These are phyloP conservation scores for Phoenix roebelenii DNA, from an alignment of 176 grass and related monocot genomes.

Conservation along the genomic window DNA sequence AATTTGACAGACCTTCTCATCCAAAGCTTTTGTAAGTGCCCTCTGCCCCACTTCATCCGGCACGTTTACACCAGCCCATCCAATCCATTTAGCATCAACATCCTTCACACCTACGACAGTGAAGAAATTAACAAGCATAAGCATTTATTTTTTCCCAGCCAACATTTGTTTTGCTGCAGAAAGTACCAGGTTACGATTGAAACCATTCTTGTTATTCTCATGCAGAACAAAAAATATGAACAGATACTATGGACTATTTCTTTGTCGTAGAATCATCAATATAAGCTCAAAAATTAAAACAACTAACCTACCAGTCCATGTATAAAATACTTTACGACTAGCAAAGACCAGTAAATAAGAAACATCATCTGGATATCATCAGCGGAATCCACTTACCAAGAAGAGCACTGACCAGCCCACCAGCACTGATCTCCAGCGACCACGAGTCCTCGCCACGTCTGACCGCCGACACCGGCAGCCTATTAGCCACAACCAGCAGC, in stretches of 20 bases:
- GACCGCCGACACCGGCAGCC: constrained; percentile 83
- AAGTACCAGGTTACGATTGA: too few relatives aligned
- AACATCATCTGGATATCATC: too few relatives aligned
- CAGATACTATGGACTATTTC: too few relatives aligned
- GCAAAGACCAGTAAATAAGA: too few relatives aligned
- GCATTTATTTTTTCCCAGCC: too few relatives aligned
- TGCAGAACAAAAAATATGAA: too few relatives aligned
- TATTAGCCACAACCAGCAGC: constrained; percentile 90
- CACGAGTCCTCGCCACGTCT: constrained; percentile 81
- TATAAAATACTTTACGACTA: too few relatives aligned
- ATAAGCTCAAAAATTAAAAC: too few relatives aligned
- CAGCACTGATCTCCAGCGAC: constrained; percentile 95
- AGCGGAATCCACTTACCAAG: constrained; percentile 39
- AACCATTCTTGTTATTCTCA: too few relatives aligned
- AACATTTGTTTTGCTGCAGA: too few relatives aligned
- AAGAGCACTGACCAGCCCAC: constrained; percentile 86
- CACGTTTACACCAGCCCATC: constrained; percentile 96
- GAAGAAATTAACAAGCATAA: constrained; percentile 16
- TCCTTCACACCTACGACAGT: constrained; percentile 67
- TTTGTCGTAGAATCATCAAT: too few relatives aligned
- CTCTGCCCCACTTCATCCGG: constrained; percentile 82
- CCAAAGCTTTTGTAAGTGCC: constrained; percentile 75
- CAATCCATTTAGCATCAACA: constrained; percentile 98
- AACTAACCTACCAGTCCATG: too few relatives aligned
- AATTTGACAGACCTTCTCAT: constrained; percentile 58